A percentile compares a stretch with the other conserved stretches of the same genome.
These are phyloP conservation scores for Galerina marginata DNA, from an alignment of 768 basidiomycete species.

Conservation along the genomic window DNA sequence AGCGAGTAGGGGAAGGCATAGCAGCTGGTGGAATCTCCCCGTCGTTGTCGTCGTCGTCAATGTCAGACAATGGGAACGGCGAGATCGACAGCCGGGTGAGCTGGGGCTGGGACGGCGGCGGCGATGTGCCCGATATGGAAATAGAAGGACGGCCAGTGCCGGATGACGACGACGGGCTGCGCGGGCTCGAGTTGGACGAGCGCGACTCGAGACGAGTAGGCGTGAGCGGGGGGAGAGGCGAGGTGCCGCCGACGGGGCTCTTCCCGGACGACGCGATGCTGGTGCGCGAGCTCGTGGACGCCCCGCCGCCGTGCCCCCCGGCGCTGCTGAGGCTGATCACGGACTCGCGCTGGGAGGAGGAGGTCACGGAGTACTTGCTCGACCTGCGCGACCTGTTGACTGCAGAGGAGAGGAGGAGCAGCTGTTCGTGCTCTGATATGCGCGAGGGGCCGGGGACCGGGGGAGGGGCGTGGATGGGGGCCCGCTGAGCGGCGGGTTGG, in stretches of 20 bases:
- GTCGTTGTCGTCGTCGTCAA: conserved; percentile 33
- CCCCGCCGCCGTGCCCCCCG: conserved; percentile 13
- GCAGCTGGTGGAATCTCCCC: background rate
- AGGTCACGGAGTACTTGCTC: conserved; percentile 28
- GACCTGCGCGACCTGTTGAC: conserved; percentile 22
- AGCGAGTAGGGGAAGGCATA: conserved; percentile 5
- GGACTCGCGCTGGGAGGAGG: conserved; percentile 25
- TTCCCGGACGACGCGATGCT: conserved; percentile 10
- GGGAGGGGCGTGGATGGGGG: conserved; percentile 68
- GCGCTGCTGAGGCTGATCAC: conserved; percentile 22
- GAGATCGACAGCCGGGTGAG: conserved; percentile 29
- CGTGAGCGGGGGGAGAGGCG: conserved; percentile 2
- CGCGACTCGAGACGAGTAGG: background rate
- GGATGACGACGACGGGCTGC: background rate
- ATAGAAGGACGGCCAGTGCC: background rate
- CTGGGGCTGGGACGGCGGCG: conserved; percentile 12
- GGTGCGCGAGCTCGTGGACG: conserved; percentile 7
- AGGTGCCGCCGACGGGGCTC: conserved; percentile 6
- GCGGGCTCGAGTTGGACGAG: background rate
- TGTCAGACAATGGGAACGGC: conserved; percentile 32
- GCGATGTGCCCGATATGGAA: background rate
- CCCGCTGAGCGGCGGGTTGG: conserved; percentile 64
- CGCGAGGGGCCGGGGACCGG: conserved; percentile 70
- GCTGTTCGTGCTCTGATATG: conserved; percentile 54
- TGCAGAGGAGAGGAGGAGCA: conserved; percentile 35